Evolutionary conservation across 202 grass and related monocot genomes (phyloP).

Genomic region (Setaria italica): DNA sequence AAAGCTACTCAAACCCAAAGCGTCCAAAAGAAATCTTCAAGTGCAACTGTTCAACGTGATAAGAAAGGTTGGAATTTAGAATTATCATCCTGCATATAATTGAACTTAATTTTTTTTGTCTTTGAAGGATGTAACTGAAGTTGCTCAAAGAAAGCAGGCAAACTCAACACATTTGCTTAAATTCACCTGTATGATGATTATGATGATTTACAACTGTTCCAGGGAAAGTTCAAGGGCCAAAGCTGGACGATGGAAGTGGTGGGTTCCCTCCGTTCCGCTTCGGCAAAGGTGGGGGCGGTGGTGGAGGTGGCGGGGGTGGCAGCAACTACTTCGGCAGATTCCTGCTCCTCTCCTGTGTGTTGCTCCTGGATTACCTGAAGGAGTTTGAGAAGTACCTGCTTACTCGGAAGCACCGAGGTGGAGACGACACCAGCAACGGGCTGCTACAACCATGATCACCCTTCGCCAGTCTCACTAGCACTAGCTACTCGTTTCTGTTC

Average conservation of each 20-base stretch:
- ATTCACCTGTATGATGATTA: not conserved
- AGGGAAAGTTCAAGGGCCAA: slow-evolving; percentile 55
- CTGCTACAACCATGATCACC: slow-evolving; percentile 20
- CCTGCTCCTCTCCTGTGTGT: slow-evolving; percentile 52
- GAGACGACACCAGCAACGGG: not conserved
- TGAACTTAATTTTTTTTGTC: not conserved
- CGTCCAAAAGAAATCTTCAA: slow-evolving; percentile 56
- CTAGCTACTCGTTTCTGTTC: not conserved
- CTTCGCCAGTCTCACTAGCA: not conserved
- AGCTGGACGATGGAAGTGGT: slow-evolving; percentile 55
- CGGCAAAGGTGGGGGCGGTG: slow-evolving; percentile 50
- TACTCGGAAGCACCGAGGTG: slow-evolving; percentile 40
- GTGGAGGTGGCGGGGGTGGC: slow-evolving; percentile 53
- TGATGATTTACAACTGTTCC: not conserved
- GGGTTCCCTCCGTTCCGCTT: slow-evolving; percentile 66
- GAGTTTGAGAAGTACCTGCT: slow-evolving; percentile 55
- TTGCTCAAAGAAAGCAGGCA: not conserved
- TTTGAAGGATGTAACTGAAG: not conserved
- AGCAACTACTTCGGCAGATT: slow-evolving; percentile 61
- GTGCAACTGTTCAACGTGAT: slow-evolving; percentile 52
- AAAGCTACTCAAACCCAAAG: slow-evolving; percentile 66
- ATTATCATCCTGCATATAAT: not conserved
- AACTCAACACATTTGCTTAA: not conserved
- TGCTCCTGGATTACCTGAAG: slow-evolving; percentile 66
- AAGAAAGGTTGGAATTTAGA: slow-evolving; percentile 43